Conservation (phyloP, 108 stramenopile genomes). For the Pinguiococcus pyrenoidosus region DNA sequence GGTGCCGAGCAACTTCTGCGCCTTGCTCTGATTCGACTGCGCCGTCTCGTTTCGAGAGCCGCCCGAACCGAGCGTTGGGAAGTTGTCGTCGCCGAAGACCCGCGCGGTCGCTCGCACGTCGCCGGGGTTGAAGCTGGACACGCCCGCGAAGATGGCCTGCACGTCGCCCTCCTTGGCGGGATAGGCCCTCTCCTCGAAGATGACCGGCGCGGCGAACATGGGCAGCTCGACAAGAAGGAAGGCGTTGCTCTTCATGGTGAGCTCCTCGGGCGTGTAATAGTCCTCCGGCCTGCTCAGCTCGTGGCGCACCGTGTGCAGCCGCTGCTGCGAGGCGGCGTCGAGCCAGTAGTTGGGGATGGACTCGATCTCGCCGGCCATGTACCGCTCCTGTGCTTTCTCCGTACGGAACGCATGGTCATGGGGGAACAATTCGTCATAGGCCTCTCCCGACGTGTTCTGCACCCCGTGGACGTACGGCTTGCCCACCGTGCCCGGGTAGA, state of each 20-base stretch:
- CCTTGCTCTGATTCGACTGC: neutral
- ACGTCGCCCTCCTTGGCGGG: conserved; percentile 1
- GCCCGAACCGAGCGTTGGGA: neutral
- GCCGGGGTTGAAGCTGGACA: neutral
- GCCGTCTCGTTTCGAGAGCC: neutral
- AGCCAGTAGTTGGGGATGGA: neutral
- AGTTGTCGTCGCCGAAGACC: neutral
- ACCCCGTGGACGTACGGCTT: neutral
- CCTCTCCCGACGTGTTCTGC: neutral
- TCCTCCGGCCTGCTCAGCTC: conserved; percentile 3
- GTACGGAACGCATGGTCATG: conserved; percentile 1
- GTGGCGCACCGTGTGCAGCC: conserved; percentile 2
- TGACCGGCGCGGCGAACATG: conserved; percentile 24
- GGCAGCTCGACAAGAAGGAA: conserved; percentile 18
- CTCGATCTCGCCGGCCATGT: neutral
- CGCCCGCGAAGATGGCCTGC: neutral
- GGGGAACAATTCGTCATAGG: neutral
- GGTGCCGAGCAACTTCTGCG: conserved; percentile 1
- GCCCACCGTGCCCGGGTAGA: neutral
- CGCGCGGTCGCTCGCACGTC: neutral
- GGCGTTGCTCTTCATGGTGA: neutral
- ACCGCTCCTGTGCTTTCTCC: conserved; percentile 8
- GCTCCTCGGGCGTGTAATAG: conserved; percentile 9
- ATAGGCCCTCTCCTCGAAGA: conserved; percentile 31
- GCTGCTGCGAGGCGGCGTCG: conserved; percentile 4